Evolutionary conservation across 352 stramenopile species (phyloP).

Genomic region (Phytophthora vignae): DNA sequence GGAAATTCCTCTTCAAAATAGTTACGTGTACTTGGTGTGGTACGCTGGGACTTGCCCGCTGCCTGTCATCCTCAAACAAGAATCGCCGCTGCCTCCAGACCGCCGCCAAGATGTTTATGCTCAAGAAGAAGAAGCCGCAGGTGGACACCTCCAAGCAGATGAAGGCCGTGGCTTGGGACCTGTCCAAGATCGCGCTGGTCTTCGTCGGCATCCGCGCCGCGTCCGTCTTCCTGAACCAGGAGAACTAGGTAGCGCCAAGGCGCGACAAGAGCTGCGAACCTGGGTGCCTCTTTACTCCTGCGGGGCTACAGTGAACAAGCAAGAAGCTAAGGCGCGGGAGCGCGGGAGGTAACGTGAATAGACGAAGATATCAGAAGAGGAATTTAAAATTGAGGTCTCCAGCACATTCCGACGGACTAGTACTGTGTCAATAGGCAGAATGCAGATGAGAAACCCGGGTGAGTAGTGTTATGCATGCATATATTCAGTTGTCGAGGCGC

Average conservation of each 20-base stretch:
- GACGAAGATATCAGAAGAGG: not conserved
- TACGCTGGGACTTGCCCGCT: not conserved
- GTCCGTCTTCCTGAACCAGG: constrained; percentile 75
- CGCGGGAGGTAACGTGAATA: constrained; percentile 4
- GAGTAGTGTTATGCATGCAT: constrained; percentile 34
- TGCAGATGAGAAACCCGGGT: not conserved
- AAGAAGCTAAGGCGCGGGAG: not conserved
- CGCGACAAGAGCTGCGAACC: constrained; percentile 6
- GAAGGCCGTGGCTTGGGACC: constrained; percentile 77
- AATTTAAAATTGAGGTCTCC: not conserved
- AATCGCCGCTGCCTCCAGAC: not conserved
- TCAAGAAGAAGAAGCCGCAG: constrained; percentile 91
- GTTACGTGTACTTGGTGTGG: constrained; percentile 15
- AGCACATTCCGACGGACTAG: not conserved
- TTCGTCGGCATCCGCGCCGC: constrained; percentile 80
- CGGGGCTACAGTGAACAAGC: constrained; percentile 5
- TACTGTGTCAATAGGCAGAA: not conserved
- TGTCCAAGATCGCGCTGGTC: constrained; percentile 78
- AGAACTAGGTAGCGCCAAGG: constrained; percentile 37
- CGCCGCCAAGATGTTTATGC: constrained; percentile 73
- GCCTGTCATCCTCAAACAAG: constrained; percentile 30
- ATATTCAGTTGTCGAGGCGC: constrained; percentile 39
- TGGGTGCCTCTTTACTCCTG: constrained; percentile 10
- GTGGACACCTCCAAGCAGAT: constrained; percentile 81
- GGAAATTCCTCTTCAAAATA: no score